A percentile compares a stretch with the other conserved stretches of the same genome.
These are phyloP conservation scores for Colletotrichum truncatum DNA, from an alignment of 2,329 filamentous ascomycete genomes.

Conservation along the genomic window DNA sequence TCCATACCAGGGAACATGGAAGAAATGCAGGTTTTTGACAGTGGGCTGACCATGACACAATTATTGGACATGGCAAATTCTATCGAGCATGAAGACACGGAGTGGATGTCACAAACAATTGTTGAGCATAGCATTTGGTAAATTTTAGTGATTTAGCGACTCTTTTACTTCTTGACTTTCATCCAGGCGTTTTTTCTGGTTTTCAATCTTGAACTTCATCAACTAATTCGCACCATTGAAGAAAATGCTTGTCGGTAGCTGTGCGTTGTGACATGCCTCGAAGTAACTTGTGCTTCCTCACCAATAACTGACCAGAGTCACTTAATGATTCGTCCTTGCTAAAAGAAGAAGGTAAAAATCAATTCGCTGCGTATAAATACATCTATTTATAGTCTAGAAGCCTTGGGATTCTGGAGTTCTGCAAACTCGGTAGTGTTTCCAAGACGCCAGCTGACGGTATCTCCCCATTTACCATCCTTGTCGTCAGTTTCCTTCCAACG, in stretches of 20 bases:
- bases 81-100: slow-evolving; percentile 52
- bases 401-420: slow-evolving; percentile 25
- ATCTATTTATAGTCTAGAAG: not conserved
- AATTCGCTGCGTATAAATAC: not conserved
- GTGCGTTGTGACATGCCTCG: too few species aligned
- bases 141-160: not conserved
- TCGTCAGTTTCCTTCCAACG: slow-evolving; percentile 53
- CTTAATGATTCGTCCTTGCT: too few species aligned
- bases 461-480: slow-evolving; percentile 37
- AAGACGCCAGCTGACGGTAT: slow-evolving; percentile 48
- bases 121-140: slow-evolving; percentile 54
- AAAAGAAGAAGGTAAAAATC: too few species aligned
- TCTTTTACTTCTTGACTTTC: too few species aligned
- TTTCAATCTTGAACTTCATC: too few species aligned
- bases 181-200: too few species aligned
- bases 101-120: slow-evolving; percentile 57
- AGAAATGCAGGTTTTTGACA: slow-evolving; percentile 37
- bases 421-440: slow-evolving; percentile 39
- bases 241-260: too few species aligned
- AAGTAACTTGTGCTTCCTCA: too few species aligned
- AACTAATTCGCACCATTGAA: too few species aligned
- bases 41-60: slow-evolving; percentile 53
- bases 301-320: too few species aligned
- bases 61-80: slow-evolving; percentile 58
- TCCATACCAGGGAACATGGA: slow-evolving; percentile 30